phyloP scores from a whole-genome alignment of 768 basidiomycete genomes.

The Rhizopogon sp. region DNA sequence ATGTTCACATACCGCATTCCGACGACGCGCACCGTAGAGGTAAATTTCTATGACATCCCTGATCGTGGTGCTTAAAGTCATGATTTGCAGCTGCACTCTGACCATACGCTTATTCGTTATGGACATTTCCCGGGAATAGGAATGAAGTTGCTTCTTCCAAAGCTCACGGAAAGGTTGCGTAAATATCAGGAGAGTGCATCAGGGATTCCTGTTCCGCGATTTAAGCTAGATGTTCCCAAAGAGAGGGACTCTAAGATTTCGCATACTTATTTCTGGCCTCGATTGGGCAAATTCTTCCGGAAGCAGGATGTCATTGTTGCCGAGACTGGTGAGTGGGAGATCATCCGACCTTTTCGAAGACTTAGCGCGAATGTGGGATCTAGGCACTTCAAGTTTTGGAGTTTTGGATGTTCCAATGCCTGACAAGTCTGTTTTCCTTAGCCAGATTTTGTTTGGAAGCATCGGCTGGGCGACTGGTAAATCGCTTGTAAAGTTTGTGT shows the following conservation, averaged over 20 bases:
- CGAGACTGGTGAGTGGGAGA: conserved; percentile 62
- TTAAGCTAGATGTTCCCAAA: conserved; percentile 38
- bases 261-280: conserved; percentile 84
- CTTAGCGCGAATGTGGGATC: background rate
- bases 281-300: conserved; percentile 65
- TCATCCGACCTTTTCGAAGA: background rate
- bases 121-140: conserved; percentile 61
- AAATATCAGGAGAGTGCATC: conserved; percentile 34
- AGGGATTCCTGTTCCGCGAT: conserved; percentile 42
- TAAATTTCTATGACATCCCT: conserved; percentile 17
- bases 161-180: conserved; percentile 53
- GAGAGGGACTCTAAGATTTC: conserved; percentile 53
- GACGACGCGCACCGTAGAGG: conserved; percentile 56
- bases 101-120: conserved; percentile 60
- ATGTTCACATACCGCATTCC: conserved; percentile 78
- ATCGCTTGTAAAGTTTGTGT: conserved; percentile 5
- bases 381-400: conserved; percentile 80
- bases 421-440: conserved; percentile 55
- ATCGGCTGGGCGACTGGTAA: conserved; percentile 87
- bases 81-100: conserved; percentile 62
- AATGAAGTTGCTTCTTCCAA: conserved; percentile 75
- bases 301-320: conserved; percentile 74
- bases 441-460: conserved; percentile 86
- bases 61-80: background rate
- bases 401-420: conserved; percentile 80